These are phyloP conservation scores for Notholithocarpus densiflorus DNA, from an alignment of 306 rosid genomes.

Conservation along the genomic window DNA sequence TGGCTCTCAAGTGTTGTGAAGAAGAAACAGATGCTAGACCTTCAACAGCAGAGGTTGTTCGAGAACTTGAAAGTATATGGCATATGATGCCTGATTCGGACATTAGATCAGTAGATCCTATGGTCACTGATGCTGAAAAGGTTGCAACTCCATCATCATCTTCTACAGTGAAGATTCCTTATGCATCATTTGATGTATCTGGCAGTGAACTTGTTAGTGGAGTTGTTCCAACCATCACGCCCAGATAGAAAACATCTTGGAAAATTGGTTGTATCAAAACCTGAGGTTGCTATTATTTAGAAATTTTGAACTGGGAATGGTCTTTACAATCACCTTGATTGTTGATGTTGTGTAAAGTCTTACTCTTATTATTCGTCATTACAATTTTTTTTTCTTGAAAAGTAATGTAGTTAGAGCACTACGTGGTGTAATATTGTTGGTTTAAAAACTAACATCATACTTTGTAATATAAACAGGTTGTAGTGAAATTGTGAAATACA, in stretches of 20 bases:
- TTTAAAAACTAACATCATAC: too few relatives aligned
- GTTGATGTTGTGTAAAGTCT: too few relatives aligned
- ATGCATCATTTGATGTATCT: slow-evolving; percentile 58
- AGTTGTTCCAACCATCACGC: slow-evolving; percentile 71
- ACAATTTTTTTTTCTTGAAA: too few relatives aligned
- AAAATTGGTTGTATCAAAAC: not conserved
- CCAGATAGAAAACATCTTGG: slow-evolving; percentile 50
- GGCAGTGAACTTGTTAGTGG: slow-evolving; percentile 90
- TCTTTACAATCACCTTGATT: too few relatives aligned
- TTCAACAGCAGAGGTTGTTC: slow-evolving; percentile 72
- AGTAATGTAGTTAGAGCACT: too few relatives aligned
- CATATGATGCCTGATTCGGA: slow-evolving; percentile 62
- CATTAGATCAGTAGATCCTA: slow-evolving; percentile 25
- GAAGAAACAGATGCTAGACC: slow-evolving; percentile 84
- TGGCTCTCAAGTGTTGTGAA: slow-evolving; percentile 73
- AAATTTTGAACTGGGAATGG: too few relatives aligned
- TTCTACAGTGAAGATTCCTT: slow-evolving; percentile 40
- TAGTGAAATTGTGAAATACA: too few relatives aligned
- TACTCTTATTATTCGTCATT: too few relatives aligned
- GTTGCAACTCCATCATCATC: slow-evolving; percentile 57
- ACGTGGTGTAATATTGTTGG: too few relatives aligned
- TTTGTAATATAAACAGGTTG: too few relatives aligned
- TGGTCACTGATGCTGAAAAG: slow-evolving; percentile 41
- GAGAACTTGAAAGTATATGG: slow-evolving; percentile 79
- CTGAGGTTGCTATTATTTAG: too few relatives aligned